Base-by-base conservation (phyloP, 805 yeast species). In the Metschnikowia orientalis region DNA sequence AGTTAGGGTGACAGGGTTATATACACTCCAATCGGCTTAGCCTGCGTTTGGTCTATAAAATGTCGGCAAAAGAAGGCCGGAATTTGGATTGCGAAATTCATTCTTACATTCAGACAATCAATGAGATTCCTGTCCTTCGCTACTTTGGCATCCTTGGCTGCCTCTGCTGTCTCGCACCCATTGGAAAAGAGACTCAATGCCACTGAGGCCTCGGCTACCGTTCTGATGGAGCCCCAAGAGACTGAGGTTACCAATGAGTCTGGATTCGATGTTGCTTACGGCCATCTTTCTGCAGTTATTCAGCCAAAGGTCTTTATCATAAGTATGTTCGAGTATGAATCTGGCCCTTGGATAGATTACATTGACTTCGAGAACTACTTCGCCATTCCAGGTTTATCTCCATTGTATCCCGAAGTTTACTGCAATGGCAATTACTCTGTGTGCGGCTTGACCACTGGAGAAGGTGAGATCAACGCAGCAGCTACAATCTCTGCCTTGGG, bases 401-500 rank as follows among this genome's bases (percentile, higher is more conserved):
- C 81, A 18, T 42, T 69, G 20, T 77, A 67, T 61, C 81, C 82
- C 20, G 48, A 63, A 13, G 61, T 79, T 31, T 75, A 71, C 59
- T 78, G 84, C 57, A 69, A 69, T 37, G 47, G 59, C 21, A 63
- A 75, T 58, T 71, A 66, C 57, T 52, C 71, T 18, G 53, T 79
- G 18, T 78, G 83, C 63, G 77, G 75, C 49, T 50, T 77, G 34
- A 75, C 81, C 27, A 73, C 80, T n/a, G 85, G 85, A 34, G 84
- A 77, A 57, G 79, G 78, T 42, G 83, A 78, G 52, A 69, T 76
- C 44, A 79, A 79, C 47, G 84, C 84, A 23, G 83, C 84, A 10
- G 42, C 77, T 16, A 63, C 81, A 15, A 51, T 77, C 37, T 66
- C 73, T 25, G 79, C 84, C 5, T 56, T 79, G 42, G 53, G 71